Evolutionary conservation across 768 basidiomycete genomes (phyloP), one percentile per base, ranked within the genome.

Genomic region (Scleroderma bovista): DNA sequence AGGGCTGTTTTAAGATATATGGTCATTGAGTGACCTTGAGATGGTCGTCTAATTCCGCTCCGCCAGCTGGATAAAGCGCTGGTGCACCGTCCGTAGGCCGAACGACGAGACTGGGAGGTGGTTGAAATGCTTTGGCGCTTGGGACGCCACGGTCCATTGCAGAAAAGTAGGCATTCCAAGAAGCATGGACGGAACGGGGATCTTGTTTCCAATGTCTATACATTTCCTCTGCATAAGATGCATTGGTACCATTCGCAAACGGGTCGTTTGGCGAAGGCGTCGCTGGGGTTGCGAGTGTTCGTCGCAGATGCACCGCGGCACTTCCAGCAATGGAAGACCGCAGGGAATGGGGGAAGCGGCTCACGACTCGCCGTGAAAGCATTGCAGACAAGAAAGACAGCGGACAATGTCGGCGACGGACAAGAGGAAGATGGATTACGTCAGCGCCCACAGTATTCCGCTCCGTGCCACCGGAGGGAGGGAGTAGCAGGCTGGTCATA

Each of bases 201-300:
- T 99, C 92, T 72, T 89, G 78, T 67, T 78, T 80, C 91, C 90
- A 93, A 58, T 86, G 82, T 57, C 83, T 80, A 72, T 95, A 97
- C 95, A 97, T 97, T 69, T 95, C 92, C 60, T 90, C 94, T 17
- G 87, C 88, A 65, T 98, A 98, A 74, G 95, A 93, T 20, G 92
- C 77, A 70, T 96, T 97, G 37, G 88, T 93, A 37, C 93, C 93
- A 51, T 91, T 95, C 12, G 93, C 94, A 66, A 97, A 96, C 8
- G 78, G 76, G 65, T 92, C 89, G 58, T 89, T 88, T 19, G 86
- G 71, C 2, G 88, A 89, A 2, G 87, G 88, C 20, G 79, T 64
- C 1, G 75, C 65, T 17, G 77, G 67, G 31, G 73, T 80, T 22
- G 83, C 81, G 48, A 81, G 55, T 2, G 64, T 51, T 26, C 73